Evolutionary conservation across 805 yeast genomes (phyloP), one percentile per base, ranked within the genome.

Genomic region (Cyberlindnera bimundalis): DNA sequence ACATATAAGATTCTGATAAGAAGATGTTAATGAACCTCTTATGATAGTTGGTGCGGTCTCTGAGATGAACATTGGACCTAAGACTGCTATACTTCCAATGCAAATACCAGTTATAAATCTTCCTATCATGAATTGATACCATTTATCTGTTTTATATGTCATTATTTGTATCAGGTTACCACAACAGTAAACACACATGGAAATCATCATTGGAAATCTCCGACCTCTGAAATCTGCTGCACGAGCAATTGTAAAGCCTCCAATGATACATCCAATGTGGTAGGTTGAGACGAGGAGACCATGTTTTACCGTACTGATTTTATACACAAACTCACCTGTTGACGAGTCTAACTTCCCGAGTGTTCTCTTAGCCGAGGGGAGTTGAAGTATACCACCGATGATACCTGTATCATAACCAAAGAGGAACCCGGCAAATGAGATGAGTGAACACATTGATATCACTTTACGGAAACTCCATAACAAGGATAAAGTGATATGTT

Each of bases 391-490:
- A 40, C 87, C 86, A n/a, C 84, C 79, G 56, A 82, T 78, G 42
- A 83, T 79, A 55, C 88, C 88, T 28, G 86, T 78, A 63, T 82
- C 89, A 71, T 80, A 82, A 37, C 89, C 89, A 52, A 79, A 80
- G 26, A 79, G 78, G 56, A 78, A 81, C 21, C 88, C 89, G 53
- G 84, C 84, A 50, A 79, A 79, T 6, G 86, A 80, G 40, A 81
- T 75, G 39, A 76, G 53, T n/a, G 70, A 52, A 61, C 87, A 43
- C 34, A 28, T 29, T 16, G 40, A 10, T 27, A 62, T 46, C 37
- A 38, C 47, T 25, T 42, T 37, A 17, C 45, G 26, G 37, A 32
- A 39, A 7, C 19, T 20, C 46, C 46, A 41, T 6, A 46, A 29
- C 14, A 38, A 6, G 7, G 6, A 9, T 7, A 24, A n/a, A 7